These are phyloP conservation scores for Climacium dendroides DNA, from an alignment of 225 moss, liverwort and hornwort species.

Conservation along the genomic window DNA sequence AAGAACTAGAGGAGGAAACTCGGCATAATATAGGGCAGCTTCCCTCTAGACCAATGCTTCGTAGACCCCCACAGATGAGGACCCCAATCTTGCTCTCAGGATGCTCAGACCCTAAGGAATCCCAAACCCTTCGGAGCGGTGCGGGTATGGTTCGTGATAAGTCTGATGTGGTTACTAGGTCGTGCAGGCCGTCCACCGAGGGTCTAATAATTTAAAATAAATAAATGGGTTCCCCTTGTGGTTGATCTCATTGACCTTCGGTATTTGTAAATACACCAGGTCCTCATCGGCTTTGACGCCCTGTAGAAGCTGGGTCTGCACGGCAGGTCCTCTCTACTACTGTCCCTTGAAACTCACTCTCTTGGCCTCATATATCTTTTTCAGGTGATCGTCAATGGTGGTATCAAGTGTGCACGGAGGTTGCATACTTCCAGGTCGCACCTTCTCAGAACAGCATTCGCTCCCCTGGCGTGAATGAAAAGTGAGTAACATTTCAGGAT, in stretches of 20 bases:
- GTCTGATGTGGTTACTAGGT: neutral
- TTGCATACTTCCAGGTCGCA: conserved; percentile 90
- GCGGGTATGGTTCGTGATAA: neutral
- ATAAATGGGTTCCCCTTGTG: neutral
- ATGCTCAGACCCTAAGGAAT: neutral
- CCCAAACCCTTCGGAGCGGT: neutral
- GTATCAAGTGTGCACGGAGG: conserved; percentile 98
- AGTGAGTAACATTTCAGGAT: conserved; percentile 29
- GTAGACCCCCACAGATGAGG: neutral
- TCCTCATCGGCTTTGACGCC: neutral
- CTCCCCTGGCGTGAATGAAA: conserved; percentile 60
- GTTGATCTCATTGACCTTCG: neutral
- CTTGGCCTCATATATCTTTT: neutral
- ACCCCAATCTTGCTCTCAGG: no score
- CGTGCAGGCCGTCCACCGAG: neutral
- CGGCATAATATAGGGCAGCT: neutral
- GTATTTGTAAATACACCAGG: neutral
- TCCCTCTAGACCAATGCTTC: neutral
- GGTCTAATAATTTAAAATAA: neutral
- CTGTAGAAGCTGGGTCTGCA: neutral
- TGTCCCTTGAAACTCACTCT: neutral
- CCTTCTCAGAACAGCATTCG: conserved; percentile 77
- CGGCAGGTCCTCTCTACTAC: neutral
- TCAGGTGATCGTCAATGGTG: conserved; percentile 93
- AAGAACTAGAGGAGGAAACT: neutral